Conservation (phyloP, 2,329 filamentous ascomycete species). For the Neonectria sp. region DNA sequence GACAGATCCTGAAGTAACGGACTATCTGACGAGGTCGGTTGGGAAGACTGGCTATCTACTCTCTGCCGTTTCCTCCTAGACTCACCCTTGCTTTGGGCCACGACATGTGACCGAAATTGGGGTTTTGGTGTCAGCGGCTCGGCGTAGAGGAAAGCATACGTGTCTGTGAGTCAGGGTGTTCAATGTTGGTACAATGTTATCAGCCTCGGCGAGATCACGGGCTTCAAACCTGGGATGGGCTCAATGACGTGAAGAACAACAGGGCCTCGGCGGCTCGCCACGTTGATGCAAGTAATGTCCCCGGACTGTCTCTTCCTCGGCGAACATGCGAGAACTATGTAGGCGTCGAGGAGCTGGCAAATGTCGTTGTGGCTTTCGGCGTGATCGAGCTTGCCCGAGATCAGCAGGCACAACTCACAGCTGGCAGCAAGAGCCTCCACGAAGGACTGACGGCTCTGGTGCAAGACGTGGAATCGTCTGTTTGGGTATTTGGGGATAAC, state of each 20-base stretch:
- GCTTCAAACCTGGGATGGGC: slow-evolving; percentile 7
- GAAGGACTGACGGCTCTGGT: slow-evolving; percentile 6
- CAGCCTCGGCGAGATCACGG: too few species aligned
- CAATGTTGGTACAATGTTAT: neutral
- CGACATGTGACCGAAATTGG: neutral
- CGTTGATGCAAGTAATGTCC: neutral
- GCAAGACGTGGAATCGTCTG: slow-evolving; percentile 6
- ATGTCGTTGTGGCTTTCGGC: neutral
- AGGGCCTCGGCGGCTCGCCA: slow-evolving; percentile 4
- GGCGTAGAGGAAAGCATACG: slow-evolving; percentile 8
- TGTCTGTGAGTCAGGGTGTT: neutral
- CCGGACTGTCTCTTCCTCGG: neutral
- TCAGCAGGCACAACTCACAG: slow-evolving; percentile 12
- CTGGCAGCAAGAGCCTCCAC: neutral
- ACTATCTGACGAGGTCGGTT: neutral
- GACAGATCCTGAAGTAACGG: neutral
- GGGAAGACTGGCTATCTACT: neutral
- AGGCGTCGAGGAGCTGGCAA: slow-evolving; percentile 1
- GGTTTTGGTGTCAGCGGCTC: too few species aligned
- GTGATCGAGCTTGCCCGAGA: neutral
- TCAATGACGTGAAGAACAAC: slow-evolving; percentile 3
- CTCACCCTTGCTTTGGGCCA: neutral
- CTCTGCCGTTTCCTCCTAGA: neutral
- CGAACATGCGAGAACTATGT: neutral
- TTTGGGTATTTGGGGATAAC: neutral